Evolutionary conservation across 2,329 filamentous ascomycete species (phyloP).

Genomic region (Sporothrix phasma): DNA sequence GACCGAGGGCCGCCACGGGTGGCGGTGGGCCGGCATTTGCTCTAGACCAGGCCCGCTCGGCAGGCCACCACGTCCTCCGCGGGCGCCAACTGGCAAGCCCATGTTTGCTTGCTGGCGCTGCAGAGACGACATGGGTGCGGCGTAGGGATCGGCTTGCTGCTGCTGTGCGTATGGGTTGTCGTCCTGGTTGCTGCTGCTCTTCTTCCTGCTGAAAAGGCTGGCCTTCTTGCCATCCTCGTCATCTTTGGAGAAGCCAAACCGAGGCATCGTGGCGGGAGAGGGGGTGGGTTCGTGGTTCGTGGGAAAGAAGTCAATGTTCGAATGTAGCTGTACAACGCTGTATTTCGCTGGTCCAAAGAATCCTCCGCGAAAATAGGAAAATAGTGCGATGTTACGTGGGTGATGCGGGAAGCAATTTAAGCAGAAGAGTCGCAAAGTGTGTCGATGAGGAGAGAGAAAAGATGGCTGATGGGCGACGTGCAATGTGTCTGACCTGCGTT

Average conservation of each 20-base stretch:
- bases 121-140: constrained; percentile 39
- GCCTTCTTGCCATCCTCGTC: constrained; percentile 37
- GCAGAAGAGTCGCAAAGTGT: background rate
- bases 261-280: constrained; percentile 39
- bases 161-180: constrained; percentile 52
- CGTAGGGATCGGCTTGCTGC: constrained; percentile 40
- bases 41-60: constrained; percentile 29
- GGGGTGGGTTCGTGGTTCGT: constrained; percentile 16
- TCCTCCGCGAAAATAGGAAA: background rate
- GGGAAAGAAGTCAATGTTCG: background rate
- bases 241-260: constrained; percentile 45
- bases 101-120: constrained; percentile 28
- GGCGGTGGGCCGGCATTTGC: constrained; percentile 27
- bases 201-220: constrained; percentile 46
- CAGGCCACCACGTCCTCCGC: constrained; percentile 25
- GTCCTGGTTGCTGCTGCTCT: constrained; percentile 31
- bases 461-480: background rate
- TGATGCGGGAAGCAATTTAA: background rate
- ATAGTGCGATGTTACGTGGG: background rate
- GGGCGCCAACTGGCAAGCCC: constrained; percentile 9
- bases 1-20: constrained; percentile 24
- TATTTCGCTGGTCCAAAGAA: constrained; percentile 1
- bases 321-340: background rate
- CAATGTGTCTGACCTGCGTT: constrained; percentile 17
- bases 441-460: background rate